phyloP scores from a whole-genome alignment of 352 stramenopile species.

The Thalassiosira hispida region DNA sequence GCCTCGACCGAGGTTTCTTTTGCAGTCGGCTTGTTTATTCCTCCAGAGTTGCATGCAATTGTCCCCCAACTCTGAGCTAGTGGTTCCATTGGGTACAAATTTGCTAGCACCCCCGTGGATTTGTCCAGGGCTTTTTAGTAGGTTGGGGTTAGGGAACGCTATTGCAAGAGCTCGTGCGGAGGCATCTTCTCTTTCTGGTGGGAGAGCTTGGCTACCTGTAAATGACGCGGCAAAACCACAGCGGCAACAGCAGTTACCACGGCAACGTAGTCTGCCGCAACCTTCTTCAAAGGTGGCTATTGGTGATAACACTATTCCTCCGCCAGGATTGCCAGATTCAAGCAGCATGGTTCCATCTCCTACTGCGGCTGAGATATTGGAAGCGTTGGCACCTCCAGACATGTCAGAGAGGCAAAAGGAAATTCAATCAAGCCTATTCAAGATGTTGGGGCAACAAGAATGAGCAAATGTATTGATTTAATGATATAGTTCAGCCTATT shows the following conservation, averaged over 20 bases:
- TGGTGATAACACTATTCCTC: not conserved
- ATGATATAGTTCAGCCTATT: not conserved
- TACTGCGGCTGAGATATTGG: conserved; percentile 19
- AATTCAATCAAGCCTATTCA: conserved; percentile 82
- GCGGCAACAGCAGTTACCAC: conserved; percentile 14
- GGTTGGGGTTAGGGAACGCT: not conserved
- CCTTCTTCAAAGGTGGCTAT: conserved; percentile 13
- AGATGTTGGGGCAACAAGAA: conserved; percentile 80
- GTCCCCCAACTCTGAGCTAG: conserved; percentile 68
- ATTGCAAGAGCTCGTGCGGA: conserved; percentile 3
- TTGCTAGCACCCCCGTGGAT: conserved; percentile 81
- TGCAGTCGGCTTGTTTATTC: conserved; percentile 96
- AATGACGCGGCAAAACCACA: not conserved
- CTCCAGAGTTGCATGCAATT: conserved; percentile 91
- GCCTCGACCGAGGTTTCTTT: conserved; percentile 92
- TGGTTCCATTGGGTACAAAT: conserved; percentile 75
- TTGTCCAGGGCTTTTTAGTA: conserved; percentile 21
- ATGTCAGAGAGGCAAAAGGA: conserved; percentile 77
- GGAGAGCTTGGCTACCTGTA: conserved; percentile 32
- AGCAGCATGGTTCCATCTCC: not conserved
- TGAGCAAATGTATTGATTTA: conserved; percentile 20
- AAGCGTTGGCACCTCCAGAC: conserved; percentile 28
- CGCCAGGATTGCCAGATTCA: conserved; percentile 3
- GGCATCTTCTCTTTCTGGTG: conserved; percentile 2
- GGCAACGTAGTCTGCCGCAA: conserved; percentile 13